phyloP scores from a whole-genome alignment of 371 early-diverging fungal species.

The Zychaea mexicana region DNA sequence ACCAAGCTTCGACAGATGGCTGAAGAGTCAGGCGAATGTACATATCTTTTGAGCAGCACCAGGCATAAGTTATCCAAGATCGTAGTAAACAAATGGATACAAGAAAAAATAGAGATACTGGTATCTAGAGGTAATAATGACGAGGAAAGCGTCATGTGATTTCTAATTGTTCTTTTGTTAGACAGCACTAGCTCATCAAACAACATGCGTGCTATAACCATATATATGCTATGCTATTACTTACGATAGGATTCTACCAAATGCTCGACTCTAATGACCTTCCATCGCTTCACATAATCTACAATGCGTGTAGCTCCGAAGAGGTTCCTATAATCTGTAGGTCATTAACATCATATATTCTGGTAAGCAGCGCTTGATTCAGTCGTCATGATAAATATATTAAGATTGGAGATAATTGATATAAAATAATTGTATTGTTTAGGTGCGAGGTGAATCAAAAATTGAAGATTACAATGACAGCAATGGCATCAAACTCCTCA shows the following conservation, averaged over 20 bases:
- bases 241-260: neutral
- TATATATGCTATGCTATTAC: neutral
- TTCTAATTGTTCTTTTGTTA: too few relatives aligned
- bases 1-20: neutral
- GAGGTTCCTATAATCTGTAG: neutral
- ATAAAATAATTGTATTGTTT: neutral
- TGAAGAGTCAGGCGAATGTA: neutral
- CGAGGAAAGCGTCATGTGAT: neutral
- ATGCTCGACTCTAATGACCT: neutral
- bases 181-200: too few relatives aligned
- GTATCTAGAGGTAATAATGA: neutral
- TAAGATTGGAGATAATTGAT: neutral
- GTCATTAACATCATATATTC: neutral
- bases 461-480: neutral
- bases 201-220: too few relatives aligned
- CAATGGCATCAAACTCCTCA: neutral
- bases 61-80: neutral
- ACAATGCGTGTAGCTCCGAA: neutral
- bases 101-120: neutral
- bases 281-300: neutral
- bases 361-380: too few relatives aligned
- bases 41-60: neutral
- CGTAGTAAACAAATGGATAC: neutral
- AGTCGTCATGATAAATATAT: too few relatives aligned
- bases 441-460: neutral